A percentile compares a stretch with the other conserved stretches of the same genome.
phyloP scores from a whole-genome alignment of 2,329 filamentous ascomycete species.

The Pseudogymnoascus sp. region DNA sequence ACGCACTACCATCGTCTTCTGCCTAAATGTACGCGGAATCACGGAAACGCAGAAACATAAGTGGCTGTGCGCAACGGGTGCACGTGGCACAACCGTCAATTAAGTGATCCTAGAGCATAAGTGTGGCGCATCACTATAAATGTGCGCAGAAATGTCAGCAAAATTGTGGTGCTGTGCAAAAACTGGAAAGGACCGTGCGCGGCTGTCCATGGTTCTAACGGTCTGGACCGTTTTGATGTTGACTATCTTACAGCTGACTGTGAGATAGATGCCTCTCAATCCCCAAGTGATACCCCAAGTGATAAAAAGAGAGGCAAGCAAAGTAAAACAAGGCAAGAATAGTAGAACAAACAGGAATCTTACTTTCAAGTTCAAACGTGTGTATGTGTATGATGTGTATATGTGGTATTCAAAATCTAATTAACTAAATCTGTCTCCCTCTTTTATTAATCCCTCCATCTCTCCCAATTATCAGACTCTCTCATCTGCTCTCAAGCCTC shows the following conservation, averaged over 20 bases:
- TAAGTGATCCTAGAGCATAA: neutral
- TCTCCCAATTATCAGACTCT: conserved; percentile 5
- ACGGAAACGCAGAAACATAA: too few species aligned
- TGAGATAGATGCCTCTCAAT: neutral
- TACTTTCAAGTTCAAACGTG: neutral
- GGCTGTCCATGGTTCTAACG: neutral
- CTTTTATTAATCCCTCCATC: neutral
- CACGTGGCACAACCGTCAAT: neutral
- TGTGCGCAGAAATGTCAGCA: neutral
- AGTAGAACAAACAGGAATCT: neutral
- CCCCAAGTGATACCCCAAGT: neutral
- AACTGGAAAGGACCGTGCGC: neutral
- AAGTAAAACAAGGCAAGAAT: neutral
- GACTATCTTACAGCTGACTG: neutral
- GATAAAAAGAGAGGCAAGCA: neutral
- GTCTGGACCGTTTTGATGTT: neutral
- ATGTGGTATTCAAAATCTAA: neutral
- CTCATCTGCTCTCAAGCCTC: neutral
- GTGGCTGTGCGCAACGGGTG: too few species aligned
- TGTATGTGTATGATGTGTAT: neutral
- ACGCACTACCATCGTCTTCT: neutral
- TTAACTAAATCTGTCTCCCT: neutral
- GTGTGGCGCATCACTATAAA: too few species aligned
- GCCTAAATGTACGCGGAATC: neutral
- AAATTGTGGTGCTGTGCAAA: neutral